Conservation (phyloP, 176 grass and related monocot genomes). For the Zea luxurians region DNA sequence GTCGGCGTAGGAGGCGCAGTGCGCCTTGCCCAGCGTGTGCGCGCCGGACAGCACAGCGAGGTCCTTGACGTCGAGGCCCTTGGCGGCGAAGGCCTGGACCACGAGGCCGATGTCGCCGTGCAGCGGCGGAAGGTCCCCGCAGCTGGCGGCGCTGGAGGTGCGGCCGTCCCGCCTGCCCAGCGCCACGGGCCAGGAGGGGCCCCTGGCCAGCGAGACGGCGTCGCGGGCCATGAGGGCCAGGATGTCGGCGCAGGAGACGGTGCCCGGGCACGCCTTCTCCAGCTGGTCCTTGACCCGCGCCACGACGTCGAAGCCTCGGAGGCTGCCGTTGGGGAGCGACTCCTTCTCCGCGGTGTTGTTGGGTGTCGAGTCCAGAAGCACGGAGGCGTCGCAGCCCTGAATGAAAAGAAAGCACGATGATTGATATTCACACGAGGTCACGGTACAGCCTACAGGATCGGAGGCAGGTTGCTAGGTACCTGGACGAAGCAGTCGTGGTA, state of each 20-base stretch:
- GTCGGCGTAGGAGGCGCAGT: slow-evolving; percentile 47
- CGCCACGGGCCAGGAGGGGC: slow-evolving; percentile 57
- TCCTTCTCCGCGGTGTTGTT: slow-evolving; percentile 63
- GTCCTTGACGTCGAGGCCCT: slow-evolving; percentile 63
- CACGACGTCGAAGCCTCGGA: slow-evolving; percentile 62
- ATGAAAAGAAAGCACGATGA: too few species aligned
- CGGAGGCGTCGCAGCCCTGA: slow-evolving; percentile 71
- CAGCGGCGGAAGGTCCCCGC: slow-evolving; percentile 55
- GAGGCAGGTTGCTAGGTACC: not conserved
- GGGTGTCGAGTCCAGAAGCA: slow-evolving; percentile 62
- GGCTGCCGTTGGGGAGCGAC: slow-evolving; percentile 56
- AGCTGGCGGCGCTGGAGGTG: slow-evolving; percentile 42
- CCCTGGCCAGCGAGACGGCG: slow-evolving; percentile 51
- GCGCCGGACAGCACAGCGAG: slow-evolving; percentile 76
- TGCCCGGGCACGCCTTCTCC: slow-evolving; percentile 50
- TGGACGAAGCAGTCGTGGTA: slow-evolving; percentile 90
- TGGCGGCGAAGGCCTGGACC: slow-evolving; percentile 40
- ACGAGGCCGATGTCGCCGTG: slow-evolving; percentile 49
- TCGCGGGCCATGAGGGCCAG: slow-evolving; percentile 63
- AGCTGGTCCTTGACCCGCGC: slow-evolving; percentile 64
- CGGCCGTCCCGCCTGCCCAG: slow-evolving; percentile 57
- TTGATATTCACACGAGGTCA: too few species aligned
- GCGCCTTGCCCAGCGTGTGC: slow-evolving; percentile 74
- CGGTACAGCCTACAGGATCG: not conserved
- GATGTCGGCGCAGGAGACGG: slow-evolving; percentile 76